Evolutionary conservation across 176 grass and related monocot genomes (phyloP), one percentile per base, ranked within the genome.

Genomic region (Oryza meyeriana): DNA sequence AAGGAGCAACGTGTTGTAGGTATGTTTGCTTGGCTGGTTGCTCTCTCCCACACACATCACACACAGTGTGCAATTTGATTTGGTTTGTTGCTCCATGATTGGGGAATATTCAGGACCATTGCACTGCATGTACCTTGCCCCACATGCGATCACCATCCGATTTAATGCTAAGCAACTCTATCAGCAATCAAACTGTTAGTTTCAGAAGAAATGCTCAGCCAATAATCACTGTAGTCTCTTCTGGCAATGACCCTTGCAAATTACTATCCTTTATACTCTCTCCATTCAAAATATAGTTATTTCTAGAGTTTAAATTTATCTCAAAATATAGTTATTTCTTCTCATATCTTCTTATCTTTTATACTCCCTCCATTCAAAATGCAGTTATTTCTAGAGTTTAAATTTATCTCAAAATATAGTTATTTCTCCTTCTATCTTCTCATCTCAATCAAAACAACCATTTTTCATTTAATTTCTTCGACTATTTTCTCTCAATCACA

Each of bases 41-140:
- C 22, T 52, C 48, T 20, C 48, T 44, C 41, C 1, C 41, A 44
- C 10, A 14, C 47, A 59, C 55, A 59, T 34, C 57, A 44, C 75
- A 64, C 58, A 64, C 76, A 42, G 59, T 30, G 59, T 8, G 38
- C 61, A 27, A 65, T 58, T 28, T 13, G 64, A 70, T 70, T 65
- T 66, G 36, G 38, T 27, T 29, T 61, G 36, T 32, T 78, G 76
- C 78, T 70, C 32, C 24, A 70, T 81, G 65, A 69, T 40, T 58
- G 78, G 52, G 38, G 78, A 80, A 80, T 69, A 70, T 58, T 57
- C 45, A 80, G 65, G 65, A 80, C 78, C 78, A 80, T 44, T 40
- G 57, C 17, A 67, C 32, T 28, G 30, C 16, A 62, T 55, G 50
- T 55, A 8, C 57, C 2, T 17, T 69, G 32, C 44, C 44, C 78